phyloP scores from a whole-genome alignment of 2,329 filamentous ascomycete genomes.

The Ophiostoma ulmi region DNA sequence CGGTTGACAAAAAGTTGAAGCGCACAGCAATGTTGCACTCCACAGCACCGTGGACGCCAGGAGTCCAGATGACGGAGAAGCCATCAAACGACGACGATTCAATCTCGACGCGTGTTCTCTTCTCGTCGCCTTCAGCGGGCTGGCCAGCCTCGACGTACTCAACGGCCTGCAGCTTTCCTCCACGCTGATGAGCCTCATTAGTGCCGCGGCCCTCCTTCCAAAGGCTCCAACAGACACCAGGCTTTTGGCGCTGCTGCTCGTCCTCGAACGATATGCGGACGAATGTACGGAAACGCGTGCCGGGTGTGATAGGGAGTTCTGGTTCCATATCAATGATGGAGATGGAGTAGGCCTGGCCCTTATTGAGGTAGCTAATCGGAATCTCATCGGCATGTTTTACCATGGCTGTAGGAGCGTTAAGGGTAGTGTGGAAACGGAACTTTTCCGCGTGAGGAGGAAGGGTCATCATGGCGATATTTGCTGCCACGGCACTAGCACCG shows the following conservation, averaged over 20 bases:
- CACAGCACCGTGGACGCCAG: conserved; percentile 59
- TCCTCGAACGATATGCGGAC: conserved; percentile 97
- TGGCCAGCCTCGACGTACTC: conserved; percentile 75
- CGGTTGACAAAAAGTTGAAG: conserved; percentile 97
- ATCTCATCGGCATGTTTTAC: conserved; percentile 85
- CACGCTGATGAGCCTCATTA: conserved; percentile 89
- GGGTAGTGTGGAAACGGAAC: conserved; percentile 82
- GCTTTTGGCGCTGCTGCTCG: conserved; percentile 81
- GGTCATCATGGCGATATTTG: conserved; percentile 40
- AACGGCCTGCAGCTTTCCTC: conserved; percentile 86
- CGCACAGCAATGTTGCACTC: conserved; percentile 86
- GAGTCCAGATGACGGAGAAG: conserved; percentile 85
- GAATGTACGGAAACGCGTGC: conserved; percentile 77
- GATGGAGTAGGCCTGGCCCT: conserved; percentile 88
- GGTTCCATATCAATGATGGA: conserved; percentile 74
- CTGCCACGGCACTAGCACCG: conserved; percentile 9
- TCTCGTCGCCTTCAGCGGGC: conserved; percentile 57
- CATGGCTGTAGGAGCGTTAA: conserved; percentile 96
- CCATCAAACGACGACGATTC: conserved; percentile 84
- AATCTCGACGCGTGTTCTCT: conserved; percentile 62
- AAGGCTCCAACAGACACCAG: conserved; percentile 63
- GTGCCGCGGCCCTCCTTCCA: conserved; percentile 97
- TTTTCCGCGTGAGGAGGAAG: conserved; percentile 57
- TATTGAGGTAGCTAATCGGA: conserved; percentile 96
- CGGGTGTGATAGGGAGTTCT: conserved; percentile 51